Conservation (phyloP, 768 basidiomycete species). For the Cystobasidium tubakii region DNA sequence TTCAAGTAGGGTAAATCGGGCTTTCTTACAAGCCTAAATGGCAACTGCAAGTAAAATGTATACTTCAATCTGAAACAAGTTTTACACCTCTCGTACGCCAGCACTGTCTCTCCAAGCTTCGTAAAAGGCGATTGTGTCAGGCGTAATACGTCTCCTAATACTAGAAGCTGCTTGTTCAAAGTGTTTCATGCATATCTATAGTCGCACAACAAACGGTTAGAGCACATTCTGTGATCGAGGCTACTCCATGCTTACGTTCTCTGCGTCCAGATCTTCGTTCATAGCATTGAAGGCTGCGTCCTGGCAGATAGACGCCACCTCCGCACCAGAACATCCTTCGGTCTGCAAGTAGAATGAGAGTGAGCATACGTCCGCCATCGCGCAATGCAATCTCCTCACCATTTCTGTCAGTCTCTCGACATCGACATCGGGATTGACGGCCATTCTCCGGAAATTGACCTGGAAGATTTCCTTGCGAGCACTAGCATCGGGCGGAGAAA, state of each 20-base stretch:
- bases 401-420: conserved; percentile 55
- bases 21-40: neutral
- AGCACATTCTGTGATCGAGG: too few relatives aligned
- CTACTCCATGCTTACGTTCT: conserved; percentile 65
- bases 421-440: conserved; percentile 65
- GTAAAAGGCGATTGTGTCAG: conserved; percentile 66
- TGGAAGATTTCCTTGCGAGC: conserved; percentile 78
- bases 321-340: conserved; percentile 92
- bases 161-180: conserved; percentile 67
- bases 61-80: neutral
- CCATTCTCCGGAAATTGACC: conserved; percentile 74
- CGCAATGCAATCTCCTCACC: conserved; percentile 19
- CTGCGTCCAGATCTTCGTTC: conserved; percentile 73
- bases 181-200: conserved; percentile 67
- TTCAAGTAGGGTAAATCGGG: neutral
- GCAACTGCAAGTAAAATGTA: neutral
- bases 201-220: neutral
- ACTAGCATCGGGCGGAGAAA: conserved; percentile 77
- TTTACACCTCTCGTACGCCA: conserved; percentile 39
- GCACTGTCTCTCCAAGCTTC: conserved; percentile 60
- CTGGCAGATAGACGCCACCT: conserved; percentile 84
- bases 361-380: neutral
- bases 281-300: conserved; percentile 91
- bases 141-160: conserved; percentile 77
- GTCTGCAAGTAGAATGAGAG: conserved; percentile 57